These are phyloP conservation scores for Syncephalastrum sp. DNA, from an alignment of 371 early-diverging fungal species.

Conservation along the genomic window DNA sequence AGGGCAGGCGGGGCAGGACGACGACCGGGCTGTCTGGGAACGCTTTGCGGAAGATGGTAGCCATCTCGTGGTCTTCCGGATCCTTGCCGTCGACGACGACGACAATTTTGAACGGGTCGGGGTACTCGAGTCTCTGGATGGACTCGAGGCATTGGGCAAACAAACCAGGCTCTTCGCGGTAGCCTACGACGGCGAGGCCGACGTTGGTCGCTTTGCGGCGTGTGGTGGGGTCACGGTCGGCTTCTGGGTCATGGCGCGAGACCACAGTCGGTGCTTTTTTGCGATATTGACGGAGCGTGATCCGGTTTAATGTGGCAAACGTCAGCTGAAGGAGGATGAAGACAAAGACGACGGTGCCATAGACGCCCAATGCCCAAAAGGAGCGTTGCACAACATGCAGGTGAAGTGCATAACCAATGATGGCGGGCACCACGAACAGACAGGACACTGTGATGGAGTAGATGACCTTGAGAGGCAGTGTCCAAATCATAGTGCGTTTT, in stretches of 20 bases:
- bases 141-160: conserved; percentile 60
- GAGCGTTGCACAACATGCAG: conserved; percentile 26
- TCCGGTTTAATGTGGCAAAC: conserved; percentile 45
- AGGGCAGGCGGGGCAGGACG: conserved; percentile 47
- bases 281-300: conserved; percentile 18
- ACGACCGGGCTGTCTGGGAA: conserved; percentile 51
- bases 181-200: conserved; percentile 59
- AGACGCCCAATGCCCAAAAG: conserved; percentile 42
- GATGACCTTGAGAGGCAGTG: conserved; percentile 37
- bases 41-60: conserved; percentile 51
- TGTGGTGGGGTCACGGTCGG: conserved; percentile 6
- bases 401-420: conserved; percentile 41
- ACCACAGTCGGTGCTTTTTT: conserved; percentile 5
- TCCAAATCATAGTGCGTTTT: conserved; percentile 24
- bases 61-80: conserved; percentile 60
- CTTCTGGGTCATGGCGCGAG: conserved; percentile 1
- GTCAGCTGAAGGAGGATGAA: conserved; percentile 39
- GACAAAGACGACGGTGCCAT: conserved; percentile 41
- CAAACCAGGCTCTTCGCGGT: conserved; percentile 60
- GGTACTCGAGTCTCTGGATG: conserved; percentile 49
- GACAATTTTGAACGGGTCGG: conserved; percentile 50
- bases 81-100: conserved; percentile 66
- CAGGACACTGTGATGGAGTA: conserved; percentile 42
- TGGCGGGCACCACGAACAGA: conserved; percentile 44
- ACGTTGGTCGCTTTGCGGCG: conserved; percentile 26